Conservation (phyloP, 768 basidiomycete genomes). For the Mycena albidolilacea region DNA sequence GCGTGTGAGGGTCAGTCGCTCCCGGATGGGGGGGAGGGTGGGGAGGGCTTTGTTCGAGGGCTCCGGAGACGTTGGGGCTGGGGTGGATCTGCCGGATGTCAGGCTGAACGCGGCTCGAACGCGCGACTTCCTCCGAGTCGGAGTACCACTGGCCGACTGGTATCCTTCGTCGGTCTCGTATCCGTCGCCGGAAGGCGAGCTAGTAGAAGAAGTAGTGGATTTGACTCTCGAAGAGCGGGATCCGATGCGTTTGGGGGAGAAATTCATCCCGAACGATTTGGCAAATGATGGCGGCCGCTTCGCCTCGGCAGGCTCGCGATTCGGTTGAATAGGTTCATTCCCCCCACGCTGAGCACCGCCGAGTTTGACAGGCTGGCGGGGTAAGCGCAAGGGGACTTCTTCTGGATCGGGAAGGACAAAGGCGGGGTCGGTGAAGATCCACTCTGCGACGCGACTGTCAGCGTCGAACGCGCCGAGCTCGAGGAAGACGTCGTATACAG, state of each 20-base stretch:
- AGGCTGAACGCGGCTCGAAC: slow-evolving; percentile 33
- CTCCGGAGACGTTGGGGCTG: background rate
- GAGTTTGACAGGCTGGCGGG: slow-evolving; percentile 23
- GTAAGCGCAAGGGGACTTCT: slow-evolving; percentile 1
- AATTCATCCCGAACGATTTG: slow-evolving; percentile 26
- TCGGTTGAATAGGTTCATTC: background rate
- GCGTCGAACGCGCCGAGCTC: slow-evolving; percentile 52
- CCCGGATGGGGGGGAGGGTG: slow-evolving; percentile 29
- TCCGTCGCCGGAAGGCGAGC: slow-evolving; percentile 12
- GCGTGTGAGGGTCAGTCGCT: slow-evolving; percentile 24
- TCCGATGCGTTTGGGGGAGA: slow-evolving; percentile 28
- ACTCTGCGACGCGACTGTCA: slow-evolving; percentile 49
- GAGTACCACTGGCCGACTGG: background rate
- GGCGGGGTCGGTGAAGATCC: slow-evolving; percentile 50
- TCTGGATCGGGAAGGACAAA: slow-evolving; percentile 24
- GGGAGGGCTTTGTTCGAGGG: slow-evolving; percentile 24
- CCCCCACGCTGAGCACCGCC: background rate
- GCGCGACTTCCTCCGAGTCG: slow-evolving; percentile 22
- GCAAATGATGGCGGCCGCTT: slow-evolving; percentile 11
- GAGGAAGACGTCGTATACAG: slow-evolving; percentile 51
- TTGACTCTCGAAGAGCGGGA: slow-evolving; percentile 22
- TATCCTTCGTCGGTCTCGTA: slow-evolving; percentile 16
- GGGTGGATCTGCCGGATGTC: slow-evolving; percentile 7
- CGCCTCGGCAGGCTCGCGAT: background rate
- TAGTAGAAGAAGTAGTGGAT: slow-evolving; percentile 9